Evolutionary conservation across 768 basidiomycete species (phyloP).

Genomic region (Tulasnella sp.): DNA sequence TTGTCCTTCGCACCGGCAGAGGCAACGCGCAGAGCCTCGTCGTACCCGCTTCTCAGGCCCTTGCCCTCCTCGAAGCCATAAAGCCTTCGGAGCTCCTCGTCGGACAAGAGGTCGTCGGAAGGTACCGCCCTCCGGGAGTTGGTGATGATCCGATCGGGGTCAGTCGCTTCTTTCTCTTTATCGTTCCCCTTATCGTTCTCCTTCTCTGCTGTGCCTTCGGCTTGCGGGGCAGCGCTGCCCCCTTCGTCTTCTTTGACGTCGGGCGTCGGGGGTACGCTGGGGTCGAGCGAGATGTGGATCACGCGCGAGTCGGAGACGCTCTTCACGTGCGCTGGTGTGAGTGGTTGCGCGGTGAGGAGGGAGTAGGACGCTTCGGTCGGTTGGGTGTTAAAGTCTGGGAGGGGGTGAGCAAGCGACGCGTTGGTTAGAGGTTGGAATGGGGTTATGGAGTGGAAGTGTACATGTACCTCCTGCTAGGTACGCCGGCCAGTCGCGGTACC

Average conservation of each 20-base stretch:
- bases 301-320: too few relatives aligned
- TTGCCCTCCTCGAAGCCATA: too few relatives aligned
- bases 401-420: background rate
- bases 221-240: too few relatives aligned
- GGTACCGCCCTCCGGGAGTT: conserved; percentile 50
- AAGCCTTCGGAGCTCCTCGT: conserved; percentile 42
- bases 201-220: too few relatives aligned
- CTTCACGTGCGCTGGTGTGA: too few relatives aligned
- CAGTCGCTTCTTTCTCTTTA: conserved; percentile 37
- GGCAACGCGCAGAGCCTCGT: too few relatives aligned
- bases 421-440: too few relatives aligned
- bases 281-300: conserved; percentile 24
- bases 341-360: too few relatives aligned
- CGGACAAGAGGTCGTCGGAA: conserved; percentile 58
- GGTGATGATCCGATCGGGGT: conserved; percentile 62
- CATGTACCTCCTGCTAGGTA: conserved; percentile 69
- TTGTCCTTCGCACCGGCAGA: too few relatives aligned
- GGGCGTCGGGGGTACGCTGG: conserved; percentile 16
- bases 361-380: conserved; percentile 74
- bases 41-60: too few relatives aligned
- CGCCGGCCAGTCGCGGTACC: conserved; percentile 55
- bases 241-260: too few relatives aligned
- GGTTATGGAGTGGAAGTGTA: background rate
- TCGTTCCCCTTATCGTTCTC: conserved; percentile 26
- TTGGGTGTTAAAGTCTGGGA: conserved; percentile 77